Conservation (phyloP, 176 grass and related monocot species). For the Oryza meridionalis region DNA sequence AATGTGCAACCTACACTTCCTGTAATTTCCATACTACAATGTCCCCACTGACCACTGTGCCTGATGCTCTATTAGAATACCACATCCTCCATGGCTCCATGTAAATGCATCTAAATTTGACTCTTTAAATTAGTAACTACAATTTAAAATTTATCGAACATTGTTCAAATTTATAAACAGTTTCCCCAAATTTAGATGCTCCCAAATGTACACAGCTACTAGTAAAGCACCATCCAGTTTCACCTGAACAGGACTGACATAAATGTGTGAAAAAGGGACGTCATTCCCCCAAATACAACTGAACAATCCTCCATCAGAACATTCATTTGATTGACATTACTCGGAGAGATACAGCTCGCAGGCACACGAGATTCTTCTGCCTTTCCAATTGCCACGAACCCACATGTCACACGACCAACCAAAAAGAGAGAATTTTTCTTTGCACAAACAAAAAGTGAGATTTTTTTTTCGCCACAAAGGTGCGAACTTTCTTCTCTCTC, state of each 20-base stretch:
- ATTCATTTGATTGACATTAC: not conserved
- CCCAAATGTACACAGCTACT: not conserved
- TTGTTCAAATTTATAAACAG: not conserved
- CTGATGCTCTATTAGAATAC: not conserved
- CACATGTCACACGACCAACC: not conserved
- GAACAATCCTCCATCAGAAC: conserved; percentile 3
- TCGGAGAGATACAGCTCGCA: not conserved
- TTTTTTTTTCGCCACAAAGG: not conserved
- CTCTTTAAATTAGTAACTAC: not conserved
- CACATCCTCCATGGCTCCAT: conserved; percentile 11
- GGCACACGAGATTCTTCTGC: not conserved
- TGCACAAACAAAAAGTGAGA: not conserved
- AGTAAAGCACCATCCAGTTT: not conserved
- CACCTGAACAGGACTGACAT: not conserved
- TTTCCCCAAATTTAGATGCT: not conserved
- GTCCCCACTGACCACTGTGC: not conserved
- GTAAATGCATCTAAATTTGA: conserved; percentile 5
- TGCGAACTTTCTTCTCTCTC: not conserved
- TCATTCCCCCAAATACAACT: not conserved
- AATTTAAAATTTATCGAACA: not conserved
- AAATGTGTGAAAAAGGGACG: not conserved
- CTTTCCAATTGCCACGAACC: not conserved
- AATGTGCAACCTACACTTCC: not conserved
- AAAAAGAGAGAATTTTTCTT: not conserved
- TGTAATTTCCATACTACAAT: not conserved